phyloP scores from a whole-genome alignment of 495 filamentous ascomycete species.

The Neurospora cerealis region DNA sequence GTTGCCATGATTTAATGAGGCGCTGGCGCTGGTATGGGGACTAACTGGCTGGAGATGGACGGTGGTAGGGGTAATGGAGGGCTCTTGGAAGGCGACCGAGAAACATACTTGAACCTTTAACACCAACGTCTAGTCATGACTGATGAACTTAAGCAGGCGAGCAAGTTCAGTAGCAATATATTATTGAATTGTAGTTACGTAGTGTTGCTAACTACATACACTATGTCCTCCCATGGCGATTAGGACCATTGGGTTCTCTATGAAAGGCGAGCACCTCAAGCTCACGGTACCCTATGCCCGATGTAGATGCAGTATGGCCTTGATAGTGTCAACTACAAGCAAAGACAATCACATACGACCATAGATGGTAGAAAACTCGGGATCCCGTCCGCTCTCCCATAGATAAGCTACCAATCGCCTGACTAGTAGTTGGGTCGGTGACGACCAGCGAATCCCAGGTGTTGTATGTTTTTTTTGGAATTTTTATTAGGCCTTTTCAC shows the following conservation, averaged over 20 bases:
- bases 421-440: constrained; percentile 41
- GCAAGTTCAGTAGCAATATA: neutral
- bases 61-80: neutral
- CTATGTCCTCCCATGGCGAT: neutral
- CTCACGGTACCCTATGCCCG: neutral
- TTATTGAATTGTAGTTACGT: neutral
- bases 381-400: constrained; percentile 43
- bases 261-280: neutral
- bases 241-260: neutral
- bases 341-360: neutral
- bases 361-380: constrained; percentile 24
- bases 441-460: constrained; percentile 26
- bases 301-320: neutral
- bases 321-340: neutral
- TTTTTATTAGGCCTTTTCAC: neutral
- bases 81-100: neutral
- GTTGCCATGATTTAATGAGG: constrained; percentile 32
- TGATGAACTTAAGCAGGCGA: neutral
- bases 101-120: neutral
- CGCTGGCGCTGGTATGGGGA: neutral
- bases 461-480: constrained; percentile 14
- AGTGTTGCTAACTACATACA: neutral
- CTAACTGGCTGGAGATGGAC: neutral
- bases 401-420: constrained; percentile 20
- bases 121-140: neutral